Percentiles rank a stretch among this genome's conserved stretches.
These are phyloP conservation scores for Haplosporangium sp. DNA, from an alignment of 371 early-diverging fungal species.

Conservation along the genomic window DNA sequence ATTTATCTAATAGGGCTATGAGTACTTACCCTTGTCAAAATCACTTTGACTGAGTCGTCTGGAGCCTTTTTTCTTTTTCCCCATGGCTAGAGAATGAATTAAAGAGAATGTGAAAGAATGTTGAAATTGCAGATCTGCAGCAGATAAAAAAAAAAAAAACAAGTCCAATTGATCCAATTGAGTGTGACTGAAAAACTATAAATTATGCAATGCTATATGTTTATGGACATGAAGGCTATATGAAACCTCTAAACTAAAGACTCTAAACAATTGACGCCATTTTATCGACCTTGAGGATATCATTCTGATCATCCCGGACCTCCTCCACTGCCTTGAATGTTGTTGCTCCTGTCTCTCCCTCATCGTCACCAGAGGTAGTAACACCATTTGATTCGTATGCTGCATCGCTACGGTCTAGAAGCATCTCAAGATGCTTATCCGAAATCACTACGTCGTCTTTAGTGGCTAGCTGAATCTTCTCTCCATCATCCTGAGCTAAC, in stretches of 20 bases:
- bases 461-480: slow-evolving; percentile 71
- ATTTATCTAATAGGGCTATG: not conserved
- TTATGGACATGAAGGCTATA: not conserved
- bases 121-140: not conserved
- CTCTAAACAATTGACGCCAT: slow-evolving; percentile 21
- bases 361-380: slow-evolving; percentile 14
- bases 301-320: slow-evolving; percentile 57
- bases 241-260: too few relatives aligned
- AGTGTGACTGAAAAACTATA: too few relatives aligned
- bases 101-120: not conserved
- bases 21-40: not conserved
- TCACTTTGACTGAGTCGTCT: slow-evolving; percentile 1
- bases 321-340: slow-evolving; percentile 57
- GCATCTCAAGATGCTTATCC: slow-evolving; percentile 73
- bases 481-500: slow-evolving; percentile 74
- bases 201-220: not conserved
- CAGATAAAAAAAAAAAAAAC: slow-evolving; percentile 4
- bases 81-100: not conserved
- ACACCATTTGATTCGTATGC: slow-evolving; percentile 60
- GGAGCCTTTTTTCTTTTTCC: slow-evolving; percentile 6
- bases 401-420: slow-evolving; percentile 74
- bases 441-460: slow-evolving; percentile 77
- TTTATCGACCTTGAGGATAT: slow-evolving; percentile 46
- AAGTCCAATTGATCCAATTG: not conserved
- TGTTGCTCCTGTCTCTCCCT: slow-evolving; percentile 34